These are phyloP conservation scores for Diaporthe batatas DNA, from an alignment of 2,329 filamentous ascomycete genomes.

Conservation along the genomic window DNA sequence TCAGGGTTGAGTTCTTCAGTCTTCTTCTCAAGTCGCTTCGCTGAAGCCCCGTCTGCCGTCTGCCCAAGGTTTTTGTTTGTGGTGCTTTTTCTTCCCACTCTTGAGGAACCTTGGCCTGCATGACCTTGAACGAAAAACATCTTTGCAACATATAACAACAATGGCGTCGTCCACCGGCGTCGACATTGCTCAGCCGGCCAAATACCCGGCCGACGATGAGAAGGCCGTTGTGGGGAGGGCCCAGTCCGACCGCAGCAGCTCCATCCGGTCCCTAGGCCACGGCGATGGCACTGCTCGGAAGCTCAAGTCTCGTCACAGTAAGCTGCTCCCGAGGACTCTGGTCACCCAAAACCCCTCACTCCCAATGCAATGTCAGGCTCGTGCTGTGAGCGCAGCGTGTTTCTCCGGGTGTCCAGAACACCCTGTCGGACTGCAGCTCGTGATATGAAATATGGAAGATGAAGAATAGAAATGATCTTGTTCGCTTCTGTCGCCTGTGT, in stretches of 20 bases:
- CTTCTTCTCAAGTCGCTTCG: conserved; percentile 48
- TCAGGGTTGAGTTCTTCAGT: conserved; percentile 49
- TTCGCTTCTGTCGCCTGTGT: background rate
- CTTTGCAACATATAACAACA: background rate
- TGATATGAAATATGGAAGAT: background rate
- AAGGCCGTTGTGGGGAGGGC: conserved; percentile 38
- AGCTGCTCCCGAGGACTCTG: background rate
- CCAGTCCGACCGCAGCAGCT: conserved; percentile 32
- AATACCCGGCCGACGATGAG: conserved; percentile 36
- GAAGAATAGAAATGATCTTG: background rate
- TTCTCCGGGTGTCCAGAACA: background rate
- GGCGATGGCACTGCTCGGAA: conserved; percentile 63
- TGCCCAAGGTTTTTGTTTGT: background rate
- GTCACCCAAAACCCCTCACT: background rate
- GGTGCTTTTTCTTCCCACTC: background rate
- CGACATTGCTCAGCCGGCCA: conserved; percentile 29
- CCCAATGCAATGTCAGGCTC: background rate
- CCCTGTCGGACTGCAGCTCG: background rate
- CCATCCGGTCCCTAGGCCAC: conserved; percentile 32
- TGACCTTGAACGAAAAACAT: background rate
- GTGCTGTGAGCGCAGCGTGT: background rate
- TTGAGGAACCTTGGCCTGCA: background rate
- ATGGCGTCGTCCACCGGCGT: conserved; percentile 39
- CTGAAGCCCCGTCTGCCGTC: background rate
- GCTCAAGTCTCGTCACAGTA: conserved; percentile 60